Conservation (phyloP, 495 filamentous ascomycete species). For the Penicillium parvum region DNA sequence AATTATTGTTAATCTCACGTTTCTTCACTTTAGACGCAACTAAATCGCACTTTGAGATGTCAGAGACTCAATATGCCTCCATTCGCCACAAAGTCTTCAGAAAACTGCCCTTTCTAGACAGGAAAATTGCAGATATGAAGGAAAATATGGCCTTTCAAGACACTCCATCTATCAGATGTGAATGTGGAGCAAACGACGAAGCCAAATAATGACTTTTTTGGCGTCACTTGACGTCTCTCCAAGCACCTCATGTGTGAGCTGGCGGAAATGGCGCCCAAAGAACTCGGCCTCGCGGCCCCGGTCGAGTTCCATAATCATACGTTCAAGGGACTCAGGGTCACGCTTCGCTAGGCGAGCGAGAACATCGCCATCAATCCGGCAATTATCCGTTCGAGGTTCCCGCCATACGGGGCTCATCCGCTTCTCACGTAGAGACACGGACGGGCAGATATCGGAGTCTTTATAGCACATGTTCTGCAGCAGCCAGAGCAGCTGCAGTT, state of each 20-base stretch:
- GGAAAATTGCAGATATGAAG: too few relatives aligned
- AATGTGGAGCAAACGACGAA: slow-evolving; percentile 14
- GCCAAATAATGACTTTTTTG: slow-evolving; percentile 3
- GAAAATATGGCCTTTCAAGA: too few relatives aligned
- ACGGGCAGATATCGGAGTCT: slow-evolving; percentile 37
- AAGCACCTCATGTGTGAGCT: slow-evolving; percentile 2
- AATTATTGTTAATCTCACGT: too few relatives aligned
- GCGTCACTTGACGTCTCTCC: slow-evolving; percentile 3
- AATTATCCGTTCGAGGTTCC: slow-evolving; percentile 34
- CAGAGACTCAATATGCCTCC: too few relatives aligned
- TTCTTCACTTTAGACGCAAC: too few relatives aligned
- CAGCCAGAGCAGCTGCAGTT: slow-evolving; percentile 58
- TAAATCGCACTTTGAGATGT: neutral
- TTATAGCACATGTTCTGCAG: slow-evolving; percentile 55
- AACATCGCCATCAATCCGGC: slow-evolving; percentile 68
- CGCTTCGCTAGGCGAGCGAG: slow-evolving; percentile 49
- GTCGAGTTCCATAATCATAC: slow-evolving; percentile 27
- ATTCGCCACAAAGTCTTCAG: too few relatives aligned
- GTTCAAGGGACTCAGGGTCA: slow-evolving; percentile 39
- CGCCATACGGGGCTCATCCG: slow-evolving; percentile 24
- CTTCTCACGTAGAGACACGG: slow-evolving; percentile 23
- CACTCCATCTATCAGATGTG: neutral
- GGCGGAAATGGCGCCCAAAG: neutral
- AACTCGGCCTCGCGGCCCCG: neutral
- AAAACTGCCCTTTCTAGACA: too few relatives aligned